Conservation (phyloP, 768 basidiomycete genomes). For the Phylloporus arenicola region DNA sequence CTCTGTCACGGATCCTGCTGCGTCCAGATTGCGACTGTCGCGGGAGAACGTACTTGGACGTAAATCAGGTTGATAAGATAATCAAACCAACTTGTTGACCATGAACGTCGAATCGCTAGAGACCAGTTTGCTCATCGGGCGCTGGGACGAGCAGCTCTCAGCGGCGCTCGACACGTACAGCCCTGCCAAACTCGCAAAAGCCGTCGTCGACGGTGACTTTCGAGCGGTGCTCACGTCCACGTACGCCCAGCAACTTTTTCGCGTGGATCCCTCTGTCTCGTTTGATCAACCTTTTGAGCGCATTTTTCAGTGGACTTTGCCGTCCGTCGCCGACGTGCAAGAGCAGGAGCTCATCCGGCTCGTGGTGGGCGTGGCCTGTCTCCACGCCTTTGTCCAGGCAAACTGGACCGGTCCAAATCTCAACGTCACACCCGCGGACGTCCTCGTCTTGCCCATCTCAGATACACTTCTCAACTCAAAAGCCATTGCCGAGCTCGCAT, state of each 20-base stretch:
- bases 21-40: no score
- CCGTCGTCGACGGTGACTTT: slow-evolving; percentile 58
- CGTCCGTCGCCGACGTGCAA: slow-evolving; percentile 28
- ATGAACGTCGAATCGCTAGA: slow-evolving; percentile 37
- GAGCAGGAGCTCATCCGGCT: slow-evolving; percentile 56
- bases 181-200: slow-evolving; percentile 41
- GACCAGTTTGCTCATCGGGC: slow-evolving; percentile 52
- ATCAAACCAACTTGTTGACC: not conserved
- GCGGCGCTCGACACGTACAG: slow-evolving; percentile 20
- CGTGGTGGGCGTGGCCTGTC: slow-evolving; percentile 65
- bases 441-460: slow-evolving; percentile 33
- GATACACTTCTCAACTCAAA: slow-evolving; percentile 55
- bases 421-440: slow-evolving; percentile 42
- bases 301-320: slow-evolving; percentile 30
- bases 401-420: slow-evolving; percentile 98
- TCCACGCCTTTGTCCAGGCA: slow-evolving; percentile 86
- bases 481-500: slow-evolving; percentile 72
- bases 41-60: no score
- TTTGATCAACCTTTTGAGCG: slow-evolving; percentile 37
- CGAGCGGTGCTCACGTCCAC: slow-evolving; percentile 45
- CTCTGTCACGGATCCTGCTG: no score
- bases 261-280: slow-evolving; percentile 25
- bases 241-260: slow-evolving; percentile 39
- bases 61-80: no score
- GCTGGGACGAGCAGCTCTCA: slow-evolving; percentile 32